Base-by-base conservation (phyloP, 768 basidiomycete genomes). In the Pholiota microspora region DNA sequence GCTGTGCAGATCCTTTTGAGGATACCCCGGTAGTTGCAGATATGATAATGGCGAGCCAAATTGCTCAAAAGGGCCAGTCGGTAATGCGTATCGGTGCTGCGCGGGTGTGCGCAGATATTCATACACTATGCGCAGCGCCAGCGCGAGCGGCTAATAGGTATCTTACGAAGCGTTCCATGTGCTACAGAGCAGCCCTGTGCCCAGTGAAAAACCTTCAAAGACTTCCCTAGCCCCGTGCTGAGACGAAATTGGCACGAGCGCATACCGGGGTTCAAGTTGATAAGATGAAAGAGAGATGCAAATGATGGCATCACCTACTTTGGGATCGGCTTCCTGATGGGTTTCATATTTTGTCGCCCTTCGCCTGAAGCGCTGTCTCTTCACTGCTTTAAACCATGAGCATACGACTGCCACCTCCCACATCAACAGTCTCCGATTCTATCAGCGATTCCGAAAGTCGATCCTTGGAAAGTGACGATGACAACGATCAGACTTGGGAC, bases 401-500 rank as follows among this genome's bases (percentile, higher is more conserved):
- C 63, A 58, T 77, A 50, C 73, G 61, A 50, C 64, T 77, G 21
- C 72, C 71, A 51, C 59, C 69, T 15, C 69, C 69, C 24, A 34
- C 63, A 6, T 31, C 12, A 23, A 56, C 57, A 27, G 52, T 63
- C 40, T 49, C 63, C 10, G 67, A 68, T 31, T 59, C 63, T 18
- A 24, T 45, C 18, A 69, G 65, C 24, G 64, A 66, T 28, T 53
- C 53, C 32, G 63, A 65, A 10, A 70, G 68, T 10, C 76, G 71
- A 31, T 71, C 67, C 7, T 51, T 40, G 21, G 51, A 69, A 21
- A 70, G 71, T 46, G 73, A 74, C 6, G 69, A 72, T 49, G 77
- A 77, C 9, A 71, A 76, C 13, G 86, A 91, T 34, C 74, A 88
- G 57, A 85, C 76, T 50, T 92, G 85, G 77, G 86, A 88, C 45